Base-by-base conservation (phyloP, 2,329 filamentous ascomycete species). In the Scytalidium lignicola region DNA sequence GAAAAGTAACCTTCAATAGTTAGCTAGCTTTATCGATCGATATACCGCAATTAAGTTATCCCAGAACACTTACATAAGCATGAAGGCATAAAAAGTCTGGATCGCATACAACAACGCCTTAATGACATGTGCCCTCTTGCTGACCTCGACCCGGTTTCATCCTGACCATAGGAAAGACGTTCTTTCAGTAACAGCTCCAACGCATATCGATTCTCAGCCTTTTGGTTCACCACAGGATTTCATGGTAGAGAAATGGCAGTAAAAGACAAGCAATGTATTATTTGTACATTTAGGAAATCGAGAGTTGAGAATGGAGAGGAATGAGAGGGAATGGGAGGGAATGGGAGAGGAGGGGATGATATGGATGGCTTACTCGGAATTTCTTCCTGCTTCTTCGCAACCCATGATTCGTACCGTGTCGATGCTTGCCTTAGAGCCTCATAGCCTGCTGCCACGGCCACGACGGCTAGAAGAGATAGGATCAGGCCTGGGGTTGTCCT, bases 11-110 rank as follows among this genome's bases (percentile, higher is more conserved):
- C 92, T 97, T 51, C 20, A 46, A 29, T 48, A 41, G 43, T 47
- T 55, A 64, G 49, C 7, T 18, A n/a, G 10, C 22, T 17, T 41
- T 19, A n/a, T n/a, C n/a, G n/a, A n/a, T n/a, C n/a, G n/a, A n/a
- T n/a, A n/a, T n/a, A n/a, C n/a, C n/a, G n/a, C n/a, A n/a, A n/a
- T n/a, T n/a, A n/a, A n/a, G n/a, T n/a, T n/a, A n/a, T n/a, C n/a
- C n/a, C n/a, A n/a, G n/a, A n/a, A n/a, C n/a, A 84, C 92, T 83
- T 68, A 96, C 93, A 99, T 99, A 66, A 99, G 91, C 78, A 99
- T 97, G 64, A 99, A 97, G 43, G 91, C 95, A 69, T 99, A 99
- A 69, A 97, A 97, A 58, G 93, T 95, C 74, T 99, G 93, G 46
- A 93, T 70, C 18, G 85, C 92, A 73, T 99, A 99, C 49, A 99